A percentile compares a stretch with the other conserved stretches of the same genome.
Evolutionary conservation across 257 asterid genomes (phyloP).

Genomic region (Lycium barbarum): DNA sequence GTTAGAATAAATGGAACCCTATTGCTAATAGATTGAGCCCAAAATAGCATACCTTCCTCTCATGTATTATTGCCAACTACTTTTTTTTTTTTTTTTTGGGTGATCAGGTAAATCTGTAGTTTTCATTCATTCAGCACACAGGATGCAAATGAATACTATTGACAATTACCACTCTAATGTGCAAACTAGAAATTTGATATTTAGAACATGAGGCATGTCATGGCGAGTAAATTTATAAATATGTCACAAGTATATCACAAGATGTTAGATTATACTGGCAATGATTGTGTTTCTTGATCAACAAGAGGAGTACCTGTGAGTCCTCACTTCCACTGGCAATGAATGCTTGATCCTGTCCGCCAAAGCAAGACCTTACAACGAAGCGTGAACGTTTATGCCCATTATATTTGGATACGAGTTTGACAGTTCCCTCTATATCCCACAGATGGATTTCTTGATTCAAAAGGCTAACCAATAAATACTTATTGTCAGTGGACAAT

Average conservation of each 20-base stretch:
- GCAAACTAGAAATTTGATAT: conserved; percentile 6
- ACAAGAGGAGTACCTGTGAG: conserved; percentile 67
- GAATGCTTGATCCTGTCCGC: conserved; percentile 83
- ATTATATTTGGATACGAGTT: conserved; percentile 69
- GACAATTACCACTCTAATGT: neutral
- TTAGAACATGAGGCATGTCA: neutral
- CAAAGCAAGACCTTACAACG: conserved; percentile 86
- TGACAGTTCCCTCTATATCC: conserved; percentile 66
- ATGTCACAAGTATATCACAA: neutral
- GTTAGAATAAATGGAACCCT: conserved; percentile 10
- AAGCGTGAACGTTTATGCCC: conserved; percentile 90
- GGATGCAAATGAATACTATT: conserved; percentile 3
- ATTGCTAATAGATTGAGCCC: conserved; percentile 4
- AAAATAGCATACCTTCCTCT: neutral
- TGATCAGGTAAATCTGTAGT: neutral
- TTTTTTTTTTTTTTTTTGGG: neutral
- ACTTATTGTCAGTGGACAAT: conserved; percentile 73
- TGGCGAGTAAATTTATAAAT: neutral
- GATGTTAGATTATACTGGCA: neutral
- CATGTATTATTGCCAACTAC: neutral
- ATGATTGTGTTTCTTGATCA: conserved; percentile 16
- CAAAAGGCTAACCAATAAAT: conserved; percentile 72
- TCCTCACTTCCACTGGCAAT: conserved; percentile 97
- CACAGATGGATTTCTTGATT: conserved; percentile 91
- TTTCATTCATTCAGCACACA: conserved; percentile 3